phyloP scores from a whole-genome alignment of 805 yeast genomes.

The Kazachstania bromeliacearum region DNA sequence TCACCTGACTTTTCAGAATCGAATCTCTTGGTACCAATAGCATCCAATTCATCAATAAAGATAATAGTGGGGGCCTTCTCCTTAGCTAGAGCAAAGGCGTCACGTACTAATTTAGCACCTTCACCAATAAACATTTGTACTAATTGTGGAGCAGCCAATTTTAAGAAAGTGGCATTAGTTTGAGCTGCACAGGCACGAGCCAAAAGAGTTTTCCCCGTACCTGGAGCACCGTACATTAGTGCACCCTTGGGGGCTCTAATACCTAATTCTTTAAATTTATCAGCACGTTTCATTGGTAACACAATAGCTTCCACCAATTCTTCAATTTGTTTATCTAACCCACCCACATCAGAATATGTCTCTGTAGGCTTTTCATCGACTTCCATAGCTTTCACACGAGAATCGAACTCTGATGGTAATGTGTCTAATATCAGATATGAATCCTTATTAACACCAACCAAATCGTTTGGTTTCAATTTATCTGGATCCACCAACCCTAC shows the following conservation, averaged over 20 bases:
- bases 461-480: conserved; percentile 90
- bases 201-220: conserved; percentile 93
- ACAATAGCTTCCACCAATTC: conserved; percentile 98
- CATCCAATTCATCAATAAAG: conserved; percentile 96
- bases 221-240: conserved; percentile 98
- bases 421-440: conserved; percentile 89
- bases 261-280: conserved; percentile 87
- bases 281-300: conserved; percentile 96
- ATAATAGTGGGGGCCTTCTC: conserved; percentile 98
- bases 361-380: conserved; percentile 98
- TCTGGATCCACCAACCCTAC: conserved; percentile 92
- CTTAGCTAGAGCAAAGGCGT: conserved; percentile 93
- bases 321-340: conserved; percentile 95
- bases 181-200: conserved; percentile 99
- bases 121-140: conserved; percentile 99
- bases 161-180: conserved; percentile 91
- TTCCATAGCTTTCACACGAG: conserved; percentile 98
- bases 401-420: conserved; percentile 93
- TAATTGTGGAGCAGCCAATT: conserved; percentile 94
- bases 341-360: conserved; percentile 95
- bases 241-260: conserved; percentile 98
- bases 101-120: conserved; percentile 95
- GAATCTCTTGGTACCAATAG: conserved; percentile 96
- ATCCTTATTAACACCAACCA: conserved; percentile 96
- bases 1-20: conserved; percentile 97